Base-by-base conservation (phyloP, 2,329 filamentous ascomycete genomes). In the Stemphylium vesicarium region DNA sequence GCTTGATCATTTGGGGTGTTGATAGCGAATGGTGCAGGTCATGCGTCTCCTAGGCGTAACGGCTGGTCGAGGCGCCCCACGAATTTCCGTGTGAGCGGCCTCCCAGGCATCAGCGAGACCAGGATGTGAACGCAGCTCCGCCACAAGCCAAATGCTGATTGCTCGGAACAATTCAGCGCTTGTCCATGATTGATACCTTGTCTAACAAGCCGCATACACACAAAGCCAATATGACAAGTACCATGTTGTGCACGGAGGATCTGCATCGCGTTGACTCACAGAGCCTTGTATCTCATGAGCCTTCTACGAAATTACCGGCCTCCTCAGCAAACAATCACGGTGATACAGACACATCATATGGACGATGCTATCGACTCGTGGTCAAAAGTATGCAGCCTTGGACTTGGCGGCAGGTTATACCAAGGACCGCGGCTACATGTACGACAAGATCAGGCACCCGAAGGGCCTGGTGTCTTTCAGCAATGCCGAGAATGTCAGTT, bases 371-470 rank as follows among this genome's bases (percentile, higher is more conserved):
- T 54, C 51, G 41, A 6, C 10, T 18, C 51, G 51, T 31, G 51
- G 51, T 16, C 46, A 35, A 35, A 50, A 32, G 37, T 50, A 54
- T 40, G 46, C 51, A 18, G 46, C 46, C 16, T 45, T 50, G 22
- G 40, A 50, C 31, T 18, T 50, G 37, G 46, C 51, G 18, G 46
- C 51, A n/a, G 26, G 40, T 35, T 54, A 54, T 20, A 54, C 46
- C n/a, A 50, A 50, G 50, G 16, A 50, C 15, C 46, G 51, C 15
- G 46, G 46, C 29, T 22, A 33, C 11, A 31, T 44, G 20, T 54
- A 50, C 40, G 20, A 45, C 29, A 43, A 44, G 11, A 29, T 11
- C 35, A 45, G 18, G 12, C 22, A 54, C 29, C 46, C 51, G 22
- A 4, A 42, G 26, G 51, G 51, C 10, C n/a, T 50, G 1, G 22